phyloP scores from a whole-genome alignment of 306 rosid genomes.

The Delonix regia region DNA sequence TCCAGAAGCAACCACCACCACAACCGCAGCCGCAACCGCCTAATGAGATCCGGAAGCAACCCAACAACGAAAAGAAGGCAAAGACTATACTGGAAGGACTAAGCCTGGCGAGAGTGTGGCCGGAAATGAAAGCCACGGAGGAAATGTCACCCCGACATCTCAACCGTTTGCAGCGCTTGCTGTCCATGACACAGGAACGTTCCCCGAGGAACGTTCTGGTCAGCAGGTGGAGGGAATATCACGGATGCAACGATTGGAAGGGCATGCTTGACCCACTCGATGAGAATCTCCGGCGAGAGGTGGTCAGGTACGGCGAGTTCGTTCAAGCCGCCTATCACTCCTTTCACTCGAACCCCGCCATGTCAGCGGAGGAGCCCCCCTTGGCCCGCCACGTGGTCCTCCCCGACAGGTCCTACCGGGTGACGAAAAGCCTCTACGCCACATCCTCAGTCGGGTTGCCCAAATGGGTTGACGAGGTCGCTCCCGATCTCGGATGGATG shows the following conservation, averaged over 20 bases:
- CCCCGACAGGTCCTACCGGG: conserved; percentile 61
- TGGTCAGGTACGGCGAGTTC: conserved; percentile 81
- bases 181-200: conserved; percentile 70
- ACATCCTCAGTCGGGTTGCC: conserved; percentile 86
- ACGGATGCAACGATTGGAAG: conserved; percentile 77
- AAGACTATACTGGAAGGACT: conserved; percentile 59
- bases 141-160: conserved; percentile 87
- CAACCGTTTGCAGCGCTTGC: conserved; percentile 60
- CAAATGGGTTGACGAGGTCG: conserved; percentile 72
- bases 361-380: conserved; percentile 58
- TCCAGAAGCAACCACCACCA: conserved; percentile 42
- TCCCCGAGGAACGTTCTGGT: conserved; percentile 76
- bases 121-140: conserved; percentile 62
- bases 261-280: conserved; percentile 89
- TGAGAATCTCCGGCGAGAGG: conserved; percentile 93
- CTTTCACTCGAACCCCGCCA: conserved; percentile 78
- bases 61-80: conserved; percentile 43
- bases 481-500: conserved; percentile 98
- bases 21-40: background rate
- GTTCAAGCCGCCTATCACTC: conserved; percentile 84
- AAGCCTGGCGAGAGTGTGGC: conserved; percentile 60
- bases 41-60: background rate
- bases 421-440: conserved; percentile 87
- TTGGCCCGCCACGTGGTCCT: conserved; percentile 51
- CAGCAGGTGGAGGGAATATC: conserved; percentile 74